Evolutionary conservation across 306 rosid genomes (phyloP), one percentile per base, ranked within the genome.

Genomic region (Vigna angularis): DNA sequence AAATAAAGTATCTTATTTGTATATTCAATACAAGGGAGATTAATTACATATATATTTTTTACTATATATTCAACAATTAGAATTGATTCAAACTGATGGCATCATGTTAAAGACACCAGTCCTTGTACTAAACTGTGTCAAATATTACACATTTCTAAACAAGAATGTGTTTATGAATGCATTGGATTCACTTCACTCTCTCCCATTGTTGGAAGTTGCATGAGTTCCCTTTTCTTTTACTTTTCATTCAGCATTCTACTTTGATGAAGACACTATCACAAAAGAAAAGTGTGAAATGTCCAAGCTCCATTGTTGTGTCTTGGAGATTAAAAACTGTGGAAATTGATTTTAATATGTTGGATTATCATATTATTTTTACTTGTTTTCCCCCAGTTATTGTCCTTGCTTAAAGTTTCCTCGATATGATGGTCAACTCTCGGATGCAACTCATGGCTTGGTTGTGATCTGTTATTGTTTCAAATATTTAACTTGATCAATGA

Each of bases 351-450:
- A 56, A 42, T 57, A 58, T 48, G 77, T 51, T 17, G 9, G n/a
- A 45, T 12, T 15, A 24, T 15, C 24, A 40, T 40, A 7, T 14
- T 32, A 34, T 34, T 32, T 68, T 24, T 0, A 57, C 59, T 55
- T 55, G 58, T 67, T 55, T 66, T 28, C 15, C n/a, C 26, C 58
- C 28, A 13, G 51, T 32, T 80, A 38, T 62, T 51, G 61, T 36
- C 47, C 36, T 64, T 17, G 14, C 32, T 24, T 24, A 24, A 24
- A 24, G 1, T 24, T 24, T 24, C 26, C 26, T 56, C 47, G 22
- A 47, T 47, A 18, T 28, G 40, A 56, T 44, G 73, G 12, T 74
- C 80, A 67, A 75, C 44, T 75, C 7, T 69, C 57, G 44, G 62
- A 40, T 7, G 8, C 44, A 40, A 61, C 65, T 51, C 26, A 64